Percentiles rank a stretch among this genome's conserved stretches.
These are phyloP conservation scores for Candida maris DNA, from an alignment of 805 yeast species.

Conservation along the genomic window DNA sequence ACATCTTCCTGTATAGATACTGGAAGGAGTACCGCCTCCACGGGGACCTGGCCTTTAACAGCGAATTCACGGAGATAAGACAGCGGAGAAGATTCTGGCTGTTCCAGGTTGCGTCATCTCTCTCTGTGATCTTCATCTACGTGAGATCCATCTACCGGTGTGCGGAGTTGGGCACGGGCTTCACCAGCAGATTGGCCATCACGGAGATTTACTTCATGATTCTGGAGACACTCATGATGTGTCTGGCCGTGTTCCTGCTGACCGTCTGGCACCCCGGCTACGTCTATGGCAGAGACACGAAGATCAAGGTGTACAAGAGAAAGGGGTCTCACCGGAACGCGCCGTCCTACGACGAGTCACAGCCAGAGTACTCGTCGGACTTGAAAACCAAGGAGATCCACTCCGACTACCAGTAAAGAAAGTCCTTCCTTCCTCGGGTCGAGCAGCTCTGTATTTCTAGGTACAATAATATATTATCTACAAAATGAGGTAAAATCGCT, in stretches of 20 bases:
- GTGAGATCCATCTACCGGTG: slow-evolving; percentile 72
- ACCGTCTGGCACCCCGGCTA: slow-evolving; percentile 63
- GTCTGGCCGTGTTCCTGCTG: slow-evolving; percentile 43
- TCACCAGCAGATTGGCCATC: slow-evolving; percentile 60
- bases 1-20: slow-evolving; percentile 42
- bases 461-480: too few relatives aligned
- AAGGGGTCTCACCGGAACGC: too few relatives aligned
- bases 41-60: slow-evolving; percentile 36
- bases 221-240: slow-evolving; percentile 61
- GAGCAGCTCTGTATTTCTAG: too few relatives aligned
- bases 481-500: too few relatives aligned
- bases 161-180: slow-evolving; percentile 68
- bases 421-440: too few relatives aligned
- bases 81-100: slow-evolving; percentile 33
- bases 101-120: slow-evolving; percentile 44
- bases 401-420: too few relatives aligned
- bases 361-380: too few relatives aligned
- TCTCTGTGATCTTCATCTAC: slow-evolving; percentile 51
- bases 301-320: too few relatives aligned
- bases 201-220: slow-evolving; percentile 57
- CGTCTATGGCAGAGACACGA: slow-evolving; percentile 37
- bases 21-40: slow-evolving; percentile 22
- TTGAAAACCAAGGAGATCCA: too few relatives aligned
- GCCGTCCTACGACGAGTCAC: too few relatives aligned
- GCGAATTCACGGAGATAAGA: slow-evolving; percentile 36